Evolutionary conservation across 106 monocot genomes (phyloP), one percentile per base, ranked within the genome.

Genomic region (Vanilla planifolia): DNA sequence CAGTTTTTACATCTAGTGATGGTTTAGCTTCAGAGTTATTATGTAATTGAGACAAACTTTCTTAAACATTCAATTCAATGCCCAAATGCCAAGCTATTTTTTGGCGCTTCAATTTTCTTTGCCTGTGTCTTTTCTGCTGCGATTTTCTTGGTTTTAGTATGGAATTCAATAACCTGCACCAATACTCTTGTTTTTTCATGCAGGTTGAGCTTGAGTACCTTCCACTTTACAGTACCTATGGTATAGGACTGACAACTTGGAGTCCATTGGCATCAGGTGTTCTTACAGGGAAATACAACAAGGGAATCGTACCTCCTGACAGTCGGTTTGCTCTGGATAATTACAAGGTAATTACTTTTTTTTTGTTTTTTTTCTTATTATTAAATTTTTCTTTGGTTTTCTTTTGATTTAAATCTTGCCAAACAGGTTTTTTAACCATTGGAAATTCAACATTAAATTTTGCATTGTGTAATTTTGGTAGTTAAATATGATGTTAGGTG

Each of bases 201-300:
- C 75, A 93, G 94, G 94, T 96, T 63, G 95, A 96, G 59, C 55
- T 66, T 29, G 95, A 96, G 63, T 96, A 76, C 52, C 40, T 90
- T 40, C 95, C 95, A 11, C 78, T 96, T 46, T 96, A 90, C 71
- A 96, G 67, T 44, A 75, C 67, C 16, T 81, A 96, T 68, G 94
- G 89, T 16, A 2, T 91, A 9, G 95, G 95, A 63, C 76, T 96
- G 35, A 87, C 95, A 1, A 96, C 95, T 57, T 96, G 87, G 95
- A 96, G 95, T 71, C 95, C 95, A 36, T 65, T 96, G 8, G 86
- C 90, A 51, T 96, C 90, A 4, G 95, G 95, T 32, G 89, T 90
- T 40, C 86, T 96, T 11, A 90, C 84, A 56, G 95, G 90, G 46
- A 90, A 96, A 63, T 96, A 95, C 51, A 76, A 4, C 76, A 86